Evolutionary conservation across 768 basidiomycete genomes (phyloP).

Genomic region (Kwoniella europaea): DNA sequence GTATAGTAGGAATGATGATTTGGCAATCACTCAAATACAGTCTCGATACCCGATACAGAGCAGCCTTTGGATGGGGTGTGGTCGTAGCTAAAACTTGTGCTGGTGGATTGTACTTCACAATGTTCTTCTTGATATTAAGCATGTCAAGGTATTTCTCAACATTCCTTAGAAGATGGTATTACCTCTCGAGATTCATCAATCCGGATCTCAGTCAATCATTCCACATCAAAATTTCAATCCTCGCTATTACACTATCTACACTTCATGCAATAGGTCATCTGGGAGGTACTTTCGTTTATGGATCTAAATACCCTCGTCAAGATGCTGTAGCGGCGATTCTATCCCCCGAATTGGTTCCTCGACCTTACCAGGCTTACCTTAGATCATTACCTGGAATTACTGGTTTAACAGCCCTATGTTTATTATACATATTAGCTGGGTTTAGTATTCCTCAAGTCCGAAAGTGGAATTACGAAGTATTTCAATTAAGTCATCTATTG

Average conservation of each 20-base stretch:
- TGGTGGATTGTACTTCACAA: constrained; percentile 29
- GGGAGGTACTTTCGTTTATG: constrained; percentile 33
- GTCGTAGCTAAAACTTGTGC: constrained; percentile 38
- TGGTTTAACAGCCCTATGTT: constrained; percentile 27
- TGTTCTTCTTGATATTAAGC: constrained; percentile 35
- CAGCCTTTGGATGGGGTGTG: constrained; percentile 38
- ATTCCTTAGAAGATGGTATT: constrained; percentile 30
- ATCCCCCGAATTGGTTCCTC: constrained; percentile 16
- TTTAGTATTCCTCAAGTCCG: constrained; percentile 27
- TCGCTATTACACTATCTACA: constrained; percentile 28
- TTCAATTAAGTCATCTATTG: constrained; percentile 36
- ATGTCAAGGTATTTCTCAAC: constrained; percentile 39
- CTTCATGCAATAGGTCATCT: constrained; percentile 38
- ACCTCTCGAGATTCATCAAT: constrained; percentile 34
- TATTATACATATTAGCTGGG: constrained; percentile 28
- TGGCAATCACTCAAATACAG: constrained; percentile 38
- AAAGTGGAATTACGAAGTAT: constrained; percentile 35
- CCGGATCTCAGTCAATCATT: constrained; percentile 38
- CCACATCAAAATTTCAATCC: constrained; percentile 31
- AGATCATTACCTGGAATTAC: constrained; percentile 24
- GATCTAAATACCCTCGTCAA: constrained; percentile 10
- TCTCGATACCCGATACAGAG: constrained; percentile 20
- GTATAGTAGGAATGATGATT: constrained; percentile 21
- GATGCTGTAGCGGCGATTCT: constrained; percentile 22
- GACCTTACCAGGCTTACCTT: constrained; percentile 28